phyloP scores from a whole-genome alignment of 352 stramenopile species.

The Phytopythium helicoides region DNA sequence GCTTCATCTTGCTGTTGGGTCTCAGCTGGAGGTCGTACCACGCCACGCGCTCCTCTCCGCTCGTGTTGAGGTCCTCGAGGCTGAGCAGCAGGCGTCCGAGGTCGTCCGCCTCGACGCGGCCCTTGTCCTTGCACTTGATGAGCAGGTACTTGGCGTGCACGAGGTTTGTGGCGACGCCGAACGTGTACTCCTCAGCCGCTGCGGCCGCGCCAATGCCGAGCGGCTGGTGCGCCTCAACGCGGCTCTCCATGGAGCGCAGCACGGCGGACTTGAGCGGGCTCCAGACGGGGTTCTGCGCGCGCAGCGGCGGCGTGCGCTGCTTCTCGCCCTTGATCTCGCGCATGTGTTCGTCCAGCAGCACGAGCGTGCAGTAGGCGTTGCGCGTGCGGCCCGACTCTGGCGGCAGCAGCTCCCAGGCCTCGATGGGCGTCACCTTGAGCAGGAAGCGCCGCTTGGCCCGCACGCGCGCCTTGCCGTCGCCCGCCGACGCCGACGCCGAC shows the following conservation, averaged over 20 bases:
- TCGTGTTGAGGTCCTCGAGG: constrained; percentile 83
- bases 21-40: constrained; percentile 87
- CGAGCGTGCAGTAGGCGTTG: constrained; percentile 82
- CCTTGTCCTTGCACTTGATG: constrained; percentile 89
- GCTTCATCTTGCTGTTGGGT: constrained; percentile 81
- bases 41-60: constrained; percentile 72
- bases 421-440: constrained; percentile 86
- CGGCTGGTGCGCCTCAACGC: constrained; percentile 79
- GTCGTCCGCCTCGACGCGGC: constrained; percentile 82
- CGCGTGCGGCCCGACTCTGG: constrained; percentile 49
- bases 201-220: constrained; percentile 80
- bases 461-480: constrained; percentile 37
- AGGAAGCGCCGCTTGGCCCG: constrained; percentile 76
- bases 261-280: constrained; percentile 81
- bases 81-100: constrained; percentile 74
- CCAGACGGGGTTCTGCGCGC: constrained; percentile 67
- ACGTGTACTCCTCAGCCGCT: constrained; percentile 84
- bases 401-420: constrained; percentile 68
- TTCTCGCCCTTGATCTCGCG: constrained; percentile 88
- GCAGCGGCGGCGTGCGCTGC: constrained; percentile 71
- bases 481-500: background rate
- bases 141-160: constrained; percentile 77
- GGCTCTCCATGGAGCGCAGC: constrained; percentile 74
- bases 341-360: constrained; percentile 82
- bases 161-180: constrained; percentile 78